Evolutionary conservation across 2,329 filamentous ascomycete genomes (phyloP).

Genomic region (Pseudovirgaria hyperparasitica): DNA sequence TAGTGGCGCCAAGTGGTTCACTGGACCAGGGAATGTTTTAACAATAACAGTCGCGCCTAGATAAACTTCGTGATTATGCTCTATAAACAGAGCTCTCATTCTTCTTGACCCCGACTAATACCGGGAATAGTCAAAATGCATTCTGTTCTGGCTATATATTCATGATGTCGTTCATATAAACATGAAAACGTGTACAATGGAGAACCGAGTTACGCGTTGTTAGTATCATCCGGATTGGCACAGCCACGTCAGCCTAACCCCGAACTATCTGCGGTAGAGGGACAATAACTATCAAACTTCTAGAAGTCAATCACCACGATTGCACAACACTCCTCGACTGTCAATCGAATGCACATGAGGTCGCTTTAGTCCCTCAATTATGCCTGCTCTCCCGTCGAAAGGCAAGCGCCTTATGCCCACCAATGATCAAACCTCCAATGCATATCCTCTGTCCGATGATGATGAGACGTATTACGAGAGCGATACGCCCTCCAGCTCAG

Average conservation of each 20-base stretch:
- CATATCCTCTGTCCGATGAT: constrained; percentile 15
- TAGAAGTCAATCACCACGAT: constrained; percentile 6
- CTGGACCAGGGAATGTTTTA: constrained; percentile 44
- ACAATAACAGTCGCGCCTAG: constrained; percentile 5
- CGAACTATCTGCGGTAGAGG: not conserved
- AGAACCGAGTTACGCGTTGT: not conserved
- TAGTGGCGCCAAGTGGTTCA: constrained; percentile 53
- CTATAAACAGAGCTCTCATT: not conserved
- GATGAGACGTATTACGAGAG: constrained; percentile 15
- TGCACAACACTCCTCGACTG: constrained; percentile 4
- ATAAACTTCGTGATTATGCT: not conserved
- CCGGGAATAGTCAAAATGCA: not conserved
- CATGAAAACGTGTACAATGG: not conserved
- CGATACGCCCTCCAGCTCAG: constrained; percentile 22
- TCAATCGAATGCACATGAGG: constrained; percentile 8
- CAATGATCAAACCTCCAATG: constrained; percentile 19
- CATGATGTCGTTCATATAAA: not conserved
- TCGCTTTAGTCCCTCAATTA: not conserved
- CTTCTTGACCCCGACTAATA: not conserved
- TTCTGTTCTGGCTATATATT: not conserved
- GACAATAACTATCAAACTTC: not conserved
- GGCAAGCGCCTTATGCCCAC: constrained; percentile 12
- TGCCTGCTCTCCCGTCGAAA: constrained; percentile 9
- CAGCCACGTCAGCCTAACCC: too few relatives aligned
- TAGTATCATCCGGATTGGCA: not conserved